Conservation (phyloP, 2,329 filamentous ascomycete species). For the Phaeosphaeriaceae sp. region DNA sequence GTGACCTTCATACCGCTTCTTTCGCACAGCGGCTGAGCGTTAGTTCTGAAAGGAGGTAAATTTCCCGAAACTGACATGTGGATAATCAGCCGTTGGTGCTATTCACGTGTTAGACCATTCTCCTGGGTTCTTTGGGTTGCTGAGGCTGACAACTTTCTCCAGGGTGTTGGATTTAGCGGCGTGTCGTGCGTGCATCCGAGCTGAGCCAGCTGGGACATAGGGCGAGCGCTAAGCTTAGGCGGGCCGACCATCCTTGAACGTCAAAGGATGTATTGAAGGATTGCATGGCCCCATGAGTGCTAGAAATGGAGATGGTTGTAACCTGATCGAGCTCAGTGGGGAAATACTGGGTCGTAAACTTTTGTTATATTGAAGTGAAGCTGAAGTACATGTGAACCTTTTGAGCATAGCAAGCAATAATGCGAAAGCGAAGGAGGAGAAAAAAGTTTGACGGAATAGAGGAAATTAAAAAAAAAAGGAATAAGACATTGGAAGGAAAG, state of each 20-base stretch:
- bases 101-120: conserved; percentile 1
- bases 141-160: conserved; percentile 6
- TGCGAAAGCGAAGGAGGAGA: neutral
- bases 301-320: neutral
- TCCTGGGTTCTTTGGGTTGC: neutral
- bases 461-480: neutral
- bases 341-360: neutral
- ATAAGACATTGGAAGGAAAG: too few relatives aligned
- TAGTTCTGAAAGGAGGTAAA: too few relatives aligned
- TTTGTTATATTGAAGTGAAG: neutral
- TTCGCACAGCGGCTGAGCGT: too few relatives aligned
- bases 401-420: too few relatives aligned
- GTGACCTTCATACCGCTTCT: too few relatives aligned
- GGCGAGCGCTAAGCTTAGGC: conserved; percentile 8
- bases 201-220: conserved; percentile 9
- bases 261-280: neutral
- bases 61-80: conserved; percentile 2
- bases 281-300: neutral
- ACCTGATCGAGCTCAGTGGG: neutral
- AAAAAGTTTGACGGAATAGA: neutral
- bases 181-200: neutral
- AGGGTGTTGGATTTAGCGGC: conserved; percentile 9
- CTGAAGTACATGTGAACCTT: conserved; percentile 2
- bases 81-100: conserved; percentile 1
- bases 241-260: neutral